Evolutionary conservation across 2,329 filamentous ascomycete species (phyloP).

Genomic region (Xylaria arbuscula): DNA sequence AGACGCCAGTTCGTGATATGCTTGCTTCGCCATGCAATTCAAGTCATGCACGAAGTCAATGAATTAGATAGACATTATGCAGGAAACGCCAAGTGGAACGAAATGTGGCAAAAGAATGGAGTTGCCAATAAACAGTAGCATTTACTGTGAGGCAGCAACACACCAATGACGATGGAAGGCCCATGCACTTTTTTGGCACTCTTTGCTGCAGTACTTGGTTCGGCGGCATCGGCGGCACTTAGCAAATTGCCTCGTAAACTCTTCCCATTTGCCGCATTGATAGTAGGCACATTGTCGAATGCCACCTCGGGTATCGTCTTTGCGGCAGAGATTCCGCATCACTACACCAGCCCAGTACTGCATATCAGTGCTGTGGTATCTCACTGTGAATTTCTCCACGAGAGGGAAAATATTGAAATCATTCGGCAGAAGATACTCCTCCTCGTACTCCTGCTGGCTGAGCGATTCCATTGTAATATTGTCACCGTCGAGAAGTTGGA

Average conservation of each 20-base stretch:
- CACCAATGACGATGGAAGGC: conserved; percentile 99
- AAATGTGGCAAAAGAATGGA: conserved; percentile 42
- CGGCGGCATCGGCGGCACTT: conserved; percentile 96
- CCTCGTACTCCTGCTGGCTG: conserved; percentile 71
- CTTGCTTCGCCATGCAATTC: conserved; percentile 54
- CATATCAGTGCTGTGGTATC: conserved; percentile 96
- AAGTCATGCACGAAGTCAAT: conserved; percentile 50
- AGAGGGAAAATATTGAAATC: conserved; percentile 99
- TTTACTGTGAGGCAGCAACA: conserved; percentile 73
- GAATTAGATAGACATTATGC: conserved; percentile 53
- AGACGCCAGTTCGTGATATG: conserved; percentile 54
- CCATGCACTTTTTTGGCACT: conserved; percentile 99
- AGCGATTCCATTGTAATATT: conserved; percentile 56
- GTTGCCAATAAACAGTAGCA: conserved; percentile 26
- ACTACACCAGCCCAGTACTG: conserved; percentile 99
- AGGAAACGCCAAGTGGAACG: conserved; percentile 49
- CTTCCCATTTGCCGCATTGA: conserved; percentile 98
- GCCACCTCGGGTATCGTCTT: conserved; percentile 93
- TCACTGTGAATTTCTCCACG: conserved; percentile 97
- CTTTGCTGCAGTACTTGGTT: conserved; percentile 99
- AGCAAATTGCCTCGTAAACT: conserved; percentile 94
- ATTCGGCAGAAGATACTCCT: conserved; percentile 91
- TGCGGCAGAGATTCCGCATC: conserved; percentile 98
- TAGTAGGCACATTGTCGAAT: conserved; percentile 98
- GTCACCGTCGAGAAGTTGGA: conserved; percentile 81